phyloP scores from a whole-genome alignment of 257 asterid genomes.

The Solanum bulbocastanum region DNA sequence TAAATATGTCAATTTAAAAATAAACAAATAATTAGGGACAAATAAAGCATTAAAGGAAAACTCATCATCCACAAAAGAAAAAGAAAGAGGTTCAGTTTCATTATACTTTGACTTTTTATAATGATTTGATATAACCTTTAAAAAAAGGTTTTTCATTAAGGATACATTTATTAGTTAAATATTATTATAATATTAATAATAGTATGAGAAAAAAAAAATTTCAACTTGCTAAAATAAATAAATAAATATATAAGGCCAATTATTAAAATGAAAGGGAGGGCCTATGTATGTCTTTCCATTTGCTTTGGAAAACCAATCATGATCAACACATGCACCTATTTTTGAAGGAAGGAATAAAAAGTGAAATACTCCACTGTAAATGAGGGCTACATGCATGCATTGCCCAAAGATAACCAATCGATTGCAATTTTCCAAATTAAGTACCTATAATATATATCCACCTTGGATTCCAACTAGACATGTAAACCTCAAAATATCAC shows the following conservation, averaged over 20 bases:
- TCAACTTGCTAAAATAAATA: too few species aligned
- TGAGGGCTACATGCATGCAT: background rate
- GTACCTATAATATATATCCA: background rate
- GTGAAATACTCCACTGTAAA: background rate
- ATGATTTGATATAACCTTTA: background rate
- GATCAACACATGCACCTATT: background rate
- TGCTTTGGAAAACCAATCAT: background rate
- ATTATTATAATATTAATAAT: too few species aligned
- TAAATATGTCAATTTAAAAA: too few species aligned
- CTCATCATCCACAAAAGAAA: background rate
- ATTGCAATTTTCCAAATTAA: background rate
- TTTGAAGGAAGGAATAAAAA: background rate
- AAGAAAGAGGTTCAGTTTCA: background rate
- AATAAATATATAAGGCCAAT: background rate
- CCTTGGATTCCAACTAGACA: background rate
- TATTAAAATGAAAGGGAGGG: background rate
- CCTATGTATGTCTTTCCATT: background rate
- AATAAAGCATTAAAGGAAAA: background rate
- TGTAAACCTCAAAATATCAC: background rate
- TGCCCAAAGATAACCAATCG: background rate
- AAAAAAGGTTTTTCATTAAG: background rate
- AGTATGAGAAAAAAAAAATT: too few species aligned
- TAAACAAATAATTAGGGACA: fast-evolving
- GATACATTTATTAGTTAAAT: background rate
- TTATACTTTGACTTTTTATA: background rate